phyloP scores from a whole-genome alignment of 2,329 filamentous ascomycete genomes.

The Nannizziopsis arthrosporioides region DNA sequence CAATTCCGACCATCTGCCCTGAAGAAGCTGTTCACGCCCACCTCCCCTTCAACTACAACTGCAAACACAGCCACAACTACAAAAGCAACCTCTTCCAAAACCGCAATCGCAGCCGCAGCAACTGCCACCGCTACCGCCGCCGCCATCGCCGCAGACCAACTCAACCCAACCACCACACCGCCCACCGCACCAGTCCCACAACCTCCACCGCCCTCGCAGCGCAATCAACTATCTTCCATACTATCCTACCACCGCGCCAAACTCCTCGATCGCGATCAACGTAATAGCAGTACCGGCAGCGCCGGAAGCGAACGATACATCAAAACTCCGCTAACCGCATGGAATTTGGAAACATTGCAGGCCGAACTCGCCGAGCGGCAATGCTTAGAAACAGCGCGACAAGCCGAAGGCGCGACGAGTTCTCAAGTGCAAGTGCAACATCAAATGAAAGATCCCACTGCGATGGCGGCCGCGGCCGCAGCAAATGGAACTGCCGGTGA shows the following conservation, averaged over 20 bases:
- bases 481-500: background rate
- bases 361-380: constrained; percentile 1
- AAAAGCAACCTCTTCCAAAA: too few relatives aligned
- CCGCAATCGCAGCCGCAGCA: too few relatives aligned
- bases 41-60: background rate
- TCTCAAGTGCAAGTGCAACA: too few relatives aligned
- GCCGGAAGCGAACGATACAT: background rate
- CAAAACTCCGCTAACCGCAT: constrained; percentile 10
- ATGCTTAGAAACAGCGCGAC: background rate
- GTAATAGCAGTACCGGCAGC: background rate
- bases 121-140: too few relatives aligned
- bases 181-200: background rate
- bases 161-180: background rate
- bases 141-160: too few relatives aligned
- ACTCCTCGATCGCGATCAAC: constrained; percentile 7
- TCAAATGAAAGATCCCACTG: background rate
- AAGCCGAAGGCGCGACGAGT: background rate
- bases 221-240: background rate
- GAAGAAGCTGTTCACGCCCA: constrained; percentile 3
- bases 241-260: constrained; percentile 7
- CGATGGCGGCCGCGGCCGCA: background rate
- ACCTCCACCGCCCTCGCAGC: background rate
- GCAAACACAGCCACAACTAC: background rate
- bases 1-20: constrained; percentile 7
- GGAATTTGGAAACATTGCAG: constrained; percentile 10